Evolutionary conservation across 2,329 filamentous ascomycete genomes (phyloP).

Genomic region (Tolypocladium endophyticum): DNA sequence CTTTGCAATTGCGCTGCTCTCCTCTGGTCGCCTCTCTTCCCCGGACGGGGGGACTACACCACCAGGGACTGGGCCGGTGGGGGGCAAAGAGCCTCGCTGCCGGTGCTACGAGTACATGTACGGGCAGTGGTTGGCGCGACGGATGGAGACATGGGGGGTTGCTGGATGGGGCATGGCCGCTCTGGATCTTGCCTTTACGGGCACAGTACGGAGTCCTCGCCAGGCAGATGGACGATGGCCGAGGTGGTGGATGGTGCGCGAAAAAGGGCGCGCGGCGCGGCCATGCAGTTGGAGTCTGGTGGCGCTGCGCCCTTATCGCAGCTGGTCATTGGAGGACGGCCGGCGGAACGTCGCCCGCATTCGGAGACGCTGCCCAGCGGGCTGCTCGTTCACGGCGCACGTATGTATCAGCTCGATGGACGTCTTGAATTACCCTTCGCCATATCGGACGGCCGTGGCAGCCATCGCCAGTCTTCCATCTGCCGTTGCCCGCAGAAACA

Average conservation of each 20-base stretch:
- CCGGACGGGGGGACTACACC: conserved; percentile 2
- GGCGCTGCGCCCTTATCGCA: background rate
- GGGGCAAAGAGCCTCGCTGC: conserved; percentile 1
- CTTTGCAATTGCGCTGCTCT: background rate
- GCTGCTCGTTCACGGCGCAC: background rate
- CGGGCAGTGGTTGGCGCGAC: too few relatives aligned
- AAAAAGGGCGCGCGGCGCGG: background rate
- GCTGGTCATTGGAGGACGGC: background rate
- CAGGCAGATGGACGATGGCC: background rate
- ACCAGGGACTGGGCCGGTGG: background rate
- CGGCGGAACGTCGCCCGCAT: background rate
- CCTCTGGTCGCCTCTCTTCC: background rate
- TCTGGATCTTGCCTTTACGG: background rate
- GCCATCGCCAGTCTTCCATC: background rate
- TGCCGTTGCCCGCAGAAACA: background rate
- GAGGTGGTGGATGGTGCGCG: background rate
- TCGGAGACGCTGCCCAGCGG: background rate
- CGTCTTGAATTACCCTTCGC: background rate
- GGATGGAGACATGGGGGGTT: background rate
- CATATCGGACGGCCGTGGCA: background rate
- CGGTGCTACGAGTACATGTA: background rate
- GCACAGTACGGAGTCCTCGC: too few relatives aligned
- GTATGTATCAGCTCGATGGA: background rate
- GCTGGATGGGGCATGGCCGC: background rate
- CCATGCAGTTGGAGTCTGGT: background rate